phyloP scores from a whole-genome alignment of 345 rosid genomes.

The Rhodomyrtus tomentosa region DNA sequence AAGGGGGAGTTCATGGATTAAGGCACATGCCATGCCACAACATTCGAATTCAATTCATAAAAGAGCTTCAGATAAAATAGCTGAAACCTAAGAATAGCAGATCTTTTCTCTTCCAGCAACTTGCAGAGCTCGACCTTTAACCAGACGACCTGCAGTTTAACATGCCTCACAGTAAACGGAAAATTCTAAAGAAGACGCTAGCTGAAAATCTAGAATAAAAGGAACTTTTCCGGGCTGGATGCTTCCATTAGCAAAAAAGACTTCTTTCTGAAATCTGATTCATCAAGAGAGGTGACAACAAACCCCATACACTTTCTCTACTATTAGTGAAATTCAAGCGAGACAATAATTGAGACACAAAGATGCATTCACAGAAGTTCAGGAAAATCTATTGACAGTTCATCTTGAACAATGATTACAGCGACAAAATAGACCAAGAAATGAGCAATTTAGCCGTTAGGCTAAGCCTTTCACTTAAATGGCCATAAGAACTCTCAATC shows the following conservation, averaged over 20 bases:
- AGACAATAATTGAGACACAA: not conserved
- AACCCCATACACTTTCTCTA: not conserved
- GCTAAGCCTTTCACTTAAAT: not conserved
- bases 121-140: constrained; percentile 92
- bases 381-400: not conserved
- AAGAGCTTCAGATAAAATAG: not conserved
- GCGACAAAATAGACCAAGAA: not conserved
- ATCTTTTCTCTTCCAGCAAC: constrained; percentile 94
- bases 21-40: not conserved
- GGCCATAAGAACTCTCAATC: not conserved
- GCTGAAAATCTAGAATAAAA: not conserved
- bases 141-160: constrained; percentile 66
- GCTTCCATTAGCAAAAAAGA: not conserved
- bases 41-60: not conserved
- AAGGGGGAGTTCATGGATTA: not conserved
- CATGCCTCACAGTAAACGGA: not conserved
- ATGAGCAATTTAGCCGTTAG: not conserved
- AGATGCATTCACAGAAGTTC: not conserved
- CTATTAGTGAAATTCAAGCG: not conserved
- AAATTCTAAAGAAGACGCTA: not conserved
- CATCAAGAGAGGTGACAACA: not conserved
- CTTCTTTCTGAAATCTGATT: not conserved
- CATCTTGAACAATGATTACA: not conserved
- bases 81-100: constrained; percentile 73
- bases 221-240: not conserved